Base-by-base conservation (phyloP, 495 filamentous ascomycete genomes). In the Neurospora sp. region DNA sequence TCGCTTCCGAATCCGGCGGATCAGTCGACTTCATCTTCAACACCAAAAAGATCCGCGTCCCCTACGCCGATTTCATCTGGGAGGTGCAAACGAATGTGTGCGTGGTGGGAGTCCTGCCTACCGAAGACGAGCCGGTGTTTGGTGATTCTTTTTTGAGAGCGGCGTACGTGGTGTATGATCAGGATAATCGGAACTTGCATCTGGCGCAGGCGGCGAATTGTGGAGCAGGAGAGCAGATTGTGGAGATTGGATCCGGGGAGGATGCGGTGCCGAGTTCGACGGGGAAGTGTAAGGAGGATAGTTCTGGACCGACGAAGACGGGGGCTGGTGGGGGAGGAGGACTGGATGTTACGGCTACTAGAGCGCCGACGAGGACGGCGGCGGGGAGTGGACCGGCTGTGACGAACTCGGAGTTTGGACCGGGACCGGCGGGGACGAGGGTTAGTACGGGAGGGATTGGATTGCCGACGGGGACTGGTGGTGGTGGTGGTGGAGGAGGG, bases 11-110 rank as follows among this genome's bases (percentile, higher is more conserved):
- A 20, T 74, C 85, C 23, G 80, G 85, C 23, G 80, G 85, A 14
- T 87, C 84, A 2, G 80, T 93, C 42, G 87, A 88, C 44, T 93
- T 91, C 81, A 88, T 84, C 7, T 90, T 89, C 66, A 83, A 82
- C 1, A 3, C 10, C 38, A 80, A 79, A 40, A 70, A 81, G 16
- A 93, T 95, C 75, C 81, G 84, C 12, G 90, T 95, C 2, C 81
- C 85, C 5, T 83, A 90, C 74, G 83, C 83, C 75, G 91, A 95
- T 77, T 84, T 95, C 71, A 86, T 93, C 77, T 85, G 79, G 79
- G 41, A 78, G 3, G 49, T 74, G 1, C 41, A 70, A 5, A 40
- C 90, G 38, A 83, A 74, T 5, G 44, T 42, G 27, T 81, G 80
- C 73, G 73, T 80, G 8, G 73, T 82, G 10, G 80, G 80, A 5